Evolutionary conservation across 257 asterid species (phyloP), one percentile per base, ranked within the genome.

Genomic region (Euphrasia confusa): DNA sequence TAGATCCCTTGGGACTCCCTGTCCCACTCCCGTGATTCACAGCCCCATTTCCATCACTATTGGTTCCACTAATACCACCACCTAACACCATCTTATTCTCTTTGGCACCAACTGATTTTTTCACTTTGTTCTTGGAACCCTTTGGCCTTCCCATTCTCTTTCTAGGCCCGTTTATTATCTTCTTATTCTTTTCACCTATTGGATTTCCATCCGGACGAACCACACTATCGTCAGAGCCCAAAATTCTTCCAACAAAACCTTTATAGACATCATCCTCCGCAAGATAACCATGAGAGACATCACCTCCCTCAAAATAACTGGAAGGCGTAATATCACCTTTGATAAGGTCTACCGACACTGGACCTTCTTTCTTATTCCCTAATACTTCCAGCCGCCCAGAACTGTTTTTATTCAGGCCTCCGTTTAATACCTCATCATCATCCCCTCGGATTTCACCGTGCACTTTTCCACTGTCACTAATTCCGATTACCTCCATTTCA

Each of bases 71-170:
- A 42, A 24, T n/a, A 61, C 55, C 40, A 61, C 55, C 40, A 47
- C 18, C 32, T 61, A 21, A 15, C 10, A 12, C 18, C 42, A 1
- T 13, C 65, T 10, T 7, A 17, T n/a, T 40, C 63, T 40, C 26
- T 57, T 67, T 61, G 50, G 52, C 28, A 10, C 42, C 18, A 1
- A 15, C 35, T 7, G 44, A 32, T 10, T 32, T 58, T 50, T 53
- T 59, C 44, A 58, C 35, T 72, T 60, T 69, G 54, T 65, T 74
- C 62, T 69, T 63, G 8, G 79, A 65, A 45, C 65, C 67, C 32
- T 65, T 69, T 2, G 65, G 69, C 55, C 75, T 67, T 45, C 74
- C 74, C 3, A 28, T 9, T 27, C 58, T 50, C 26, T 7, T 52
- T 14, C 73, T 10, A 45, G 12, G 11, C 3, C 42, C 42, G 42